Evolutionary conservation across 2,329 filamentous ascomycete species (phyloP).

Genomic region (Trichoderma sp.): DNA sequence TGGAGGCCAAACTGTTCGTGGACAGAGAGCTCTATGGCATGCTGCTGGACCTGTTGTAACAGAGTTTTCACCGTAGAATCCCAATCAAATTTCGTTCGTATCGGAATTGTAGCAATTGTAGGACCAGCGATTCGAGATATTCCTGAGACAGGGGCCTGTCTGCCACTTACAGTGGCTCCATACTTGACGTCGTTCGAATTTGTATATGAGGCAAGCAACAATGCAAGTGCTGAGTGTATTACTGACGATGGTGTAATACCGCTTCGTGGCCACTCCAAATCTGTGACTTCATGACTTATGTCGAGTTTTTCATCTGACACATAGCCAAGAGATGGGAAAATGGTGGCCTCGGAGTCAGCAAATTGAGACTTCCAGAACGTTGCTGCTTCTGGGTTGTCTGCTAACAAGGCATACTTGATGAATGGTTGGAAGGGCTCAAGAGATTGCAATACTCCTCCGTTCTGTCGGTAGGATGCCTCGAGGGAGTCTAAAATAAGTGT

Average conservation of each 20-base stretch:
- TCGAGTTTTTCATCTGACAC: background rate
- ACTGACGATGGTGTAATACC: constrained; percentile 12
- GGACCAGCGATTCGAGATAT: constrained; percentile 10
- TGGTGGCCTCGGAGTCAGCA: background rate
- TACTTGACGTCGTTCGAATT: constrained; percentile 32
- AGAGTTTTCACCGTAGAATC: constrained; percentile 16
- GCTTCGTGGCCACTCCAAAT: background rate
- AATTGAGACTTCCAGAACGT: constrained; percentile 9
- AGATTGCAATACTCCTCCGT: too few species aligned
- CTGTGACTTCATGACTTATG: background rate
- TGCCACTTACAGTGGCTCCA: constrained; percentile 25
- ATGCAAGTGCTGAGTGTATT: constrained; percentile 25
- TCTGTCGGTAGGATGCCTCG: background rate
- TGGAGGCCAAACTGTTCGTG: constrained; percentile 32
- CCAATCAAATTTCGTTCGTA: constrained; percentile 14
- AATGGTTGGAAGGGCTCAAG: constrained; percentile 4
- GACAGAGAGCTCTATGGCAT: constrained; percentile 26
- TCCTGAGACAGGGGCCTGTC: constrained; percentile 18
- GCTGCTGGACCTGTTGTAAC: constrained; percentile 26
- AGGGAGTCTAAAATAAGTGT: background rate
- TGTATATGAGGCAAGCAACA: constrained; percentile 39
- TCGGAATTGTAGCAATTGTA: constrained; percentile 21
- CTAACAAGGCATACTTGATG: background rate
- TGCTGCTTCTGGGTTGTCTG: background rate
- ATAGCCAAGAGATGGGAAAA: constrained; percentile 4